Evolutionary conservation across 768 basidiomycete species (phyloP), one percentile per base, ranked within the genome.

Genomic region (Termitomyces eurrhizus): DNA sequence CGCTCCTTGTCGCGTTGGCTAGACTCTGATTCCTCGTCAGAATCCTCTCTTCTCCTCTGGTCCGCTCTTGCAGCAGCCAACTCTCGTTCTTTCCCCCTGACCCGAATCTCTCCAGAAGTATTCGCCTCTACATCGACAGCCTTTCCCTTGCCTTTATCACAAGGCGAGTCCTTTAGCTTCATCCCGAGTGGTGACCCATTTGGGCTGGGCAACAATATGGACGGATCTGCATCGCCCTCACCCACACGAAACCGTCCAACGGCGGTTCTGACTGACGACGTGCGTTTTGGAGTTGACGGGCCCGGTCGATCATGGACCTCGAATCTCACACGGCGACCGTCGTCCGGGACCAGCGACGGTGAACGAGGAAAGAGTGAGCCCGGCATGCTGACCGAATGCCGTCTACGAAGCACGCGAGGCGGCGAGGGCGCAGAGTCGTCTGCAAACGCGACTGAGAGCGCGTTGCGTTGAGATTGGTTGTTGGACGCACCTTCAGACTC

Each of bases 291-390:
- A 26, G 73, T 75, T 55, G 64, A 68, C 42, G 64, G 62, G 3
- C 64, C 69, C 18, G 64, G 58, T 56, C 54, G 56, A 37, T 52
- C 52, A 37, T 62, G 63, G 16, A 48, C 36, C 14, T 73, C 69
- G 56, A 82, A 82, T 29, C 73, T 77, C n/a, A 82, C 78, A 59
- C 73, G 80, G 37, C 73, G 74, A 52, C 61, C 70, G 26, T 67
- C 66, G 16, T 68, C 64, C 26, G 85, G 83, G 35, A 85, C 74
- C 13, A 85, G 75, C n/a, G 89, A 89, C 0, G 84, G 80, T 0
- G 91, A 90, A 9, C 89, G 85, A 5, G 89, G 83, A 67, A 86
- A 90, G 13, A 93, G 81, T 1, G 91, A 82, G 8, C 90, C 91
- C 24, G 90, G 91, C 90, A 93, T 93, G 1, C 85, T 86, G 0